A percentile compares a stretch with the other conserved stretches of the same genome.
Conservation (phyloP, 495 filamentous ascomycete genomes). For the Aspergillus baeticus region DNA sequence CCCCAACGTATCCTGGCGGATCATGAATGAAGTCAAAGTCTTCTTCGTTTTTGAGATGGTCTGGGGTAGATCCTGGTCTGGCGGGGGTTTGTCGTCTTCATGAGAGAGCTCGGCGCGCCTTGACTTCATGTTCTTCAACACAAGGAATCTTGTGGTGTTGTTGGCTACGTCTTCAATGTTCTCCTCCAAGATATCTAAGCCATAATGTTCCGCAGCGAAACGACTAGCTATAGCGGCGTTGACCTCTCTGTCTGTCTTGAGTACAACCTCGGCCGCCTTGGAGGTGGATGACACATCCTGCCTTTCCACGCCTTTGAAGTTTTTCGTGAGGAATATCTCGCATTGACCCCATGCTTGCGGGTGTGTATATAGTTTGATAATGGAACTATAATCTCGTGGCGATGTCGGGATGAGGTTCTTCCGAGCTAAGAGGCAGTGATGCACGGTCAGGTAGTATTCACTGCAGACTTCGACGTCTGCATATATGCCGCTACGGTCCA, state of each 20-base stretch:
- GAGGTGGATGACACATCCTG: constrained; percentile 87
- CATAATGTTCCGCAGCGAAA: constrained; percentile 65
- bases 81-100: constrained; percentile 17
- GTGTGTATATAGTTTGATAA: constrained; percentile 74
- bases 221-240: constrained; percentile 75
- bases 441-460: constrained; percentile 80
- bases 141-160: constrained; percentile 87
- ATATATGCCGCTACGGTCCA: constrained; percentile 61
- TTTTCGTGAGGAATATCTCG: constrained; percentile 62
- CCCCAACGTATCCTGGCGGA: constrained; percentile 74
- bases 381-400: constrained; percentile 30
- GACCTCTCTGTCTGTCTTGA: constrained; percentile 52
- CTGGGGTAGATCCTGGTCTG: constrained; percentile 4
- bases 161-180: constrained; percentile 80
- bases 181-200: constrained; percentile 65
- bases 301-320: constrained; percentile 68
- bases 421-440: constrained; percentile 75
- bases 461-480: constrained; percentile 68
- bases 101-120: constrained; percentile 21
- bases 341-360: constrained; percentile 95
- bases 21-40: constrained; percentile 75
- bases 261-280: constrained; percentile 74
- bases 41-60: constrained; percentile 50
- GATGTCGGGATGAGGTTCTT: constrained; percentile 29
- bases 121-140: constrained; percentile 55